Percentiles rank a stretch among this genome's conserved stretches.
These are phyloP conservation scores for Pichia sp. DNA, from an alignment of 1,139 yeast genomes.

Conservation along the genomic window DNA sequence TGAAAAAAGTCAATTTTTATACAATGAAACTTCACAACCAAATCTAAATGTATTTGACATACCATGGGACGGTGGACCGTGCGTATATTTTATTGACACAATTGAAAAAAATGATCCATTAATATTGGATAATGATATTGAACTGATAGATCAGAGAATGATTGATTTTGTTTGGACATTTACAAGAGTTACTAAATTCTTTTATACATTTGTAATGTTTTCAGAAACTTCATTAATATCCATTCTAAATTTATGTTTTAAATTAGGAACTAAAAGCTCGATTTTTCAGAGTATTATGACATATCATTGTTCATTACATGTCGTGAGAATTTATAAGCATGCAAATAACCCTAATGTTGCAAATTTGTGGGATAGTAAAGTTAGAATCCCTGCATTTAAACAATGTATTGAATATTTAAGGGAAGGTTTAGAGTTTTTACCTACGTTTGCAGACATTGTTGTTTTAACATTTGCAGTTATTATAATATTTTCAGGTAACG, in stretches of 20 bases:
- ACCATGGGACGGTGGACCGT: constrained; percentile 11
- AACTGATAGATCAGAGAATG: constrained; percentile 7
- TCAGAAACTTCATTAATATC: constrained; percentile 11
- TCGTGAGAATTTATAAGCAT: constrained; percentile 12
- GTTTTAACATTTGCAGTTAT: constrained; percentile 15
- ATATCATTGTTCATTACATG: constrained; percentile 17
- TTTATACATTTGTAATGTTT: constrained; percentile 13
- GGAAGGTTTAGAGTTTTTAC: constrained; percentile 9
- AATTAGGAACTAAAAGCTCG: constrained; percentile 12
- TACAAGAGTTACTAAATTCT: constrained; percentile 11
- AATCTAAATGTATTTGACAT: constrained; percentile 9
- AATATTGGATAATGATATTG: not conserved
- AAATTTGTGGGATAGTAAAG: constrained; percentile 13
- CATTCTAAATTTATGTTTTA: constrained; percentile 8
- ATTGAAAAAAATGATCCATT: constrained; percentile 15
- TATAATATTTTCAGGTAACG: constrained; percentile 17
- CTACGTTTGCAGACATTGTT: constrained; percentile 13
- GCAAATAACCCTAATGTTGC: constrained; percentile 1
- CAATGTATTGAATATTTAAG: constrained; percentile 14
- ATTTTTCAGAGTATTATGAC: constrained; percentile 16
- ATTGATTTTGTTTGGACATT: constrained; percentile 20
- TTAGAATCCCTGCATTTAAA: constrained; percentile 14
- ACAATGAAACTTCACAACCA: constrained; percentile 1
- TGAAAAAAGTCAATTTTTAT: not conserved
- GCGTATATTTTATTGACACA: constrained; percentile 7